Percentiles rank a stretch among this genome's conserved stretches.
Conservation (phyloP, 73 alveolate genomes). For the Symbiodinium natans region DNA sequence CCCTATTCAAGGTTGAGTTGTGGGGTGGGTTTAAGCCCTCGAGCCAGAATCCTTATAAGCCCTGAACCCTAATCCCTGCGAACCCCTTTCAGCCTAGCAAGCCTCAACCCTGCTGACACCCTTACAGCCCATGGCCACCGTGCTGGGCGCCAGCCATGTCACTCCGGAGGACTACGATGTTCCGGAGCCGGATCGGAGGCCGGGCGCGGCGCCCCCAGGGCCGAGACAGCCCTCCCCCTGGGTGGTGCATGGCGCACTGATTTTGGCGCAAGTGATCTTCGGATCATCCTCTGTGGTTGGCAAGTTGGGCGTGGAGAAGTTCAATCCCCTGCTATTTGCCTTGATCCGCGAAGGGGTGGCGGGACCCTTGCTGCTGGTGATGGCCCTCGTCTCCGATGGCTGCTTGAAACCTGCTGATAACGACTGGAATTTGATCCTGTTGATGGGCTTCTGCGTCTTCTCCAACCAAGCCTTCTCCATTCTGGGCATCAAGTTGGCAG, state of each 20-base stretch:
- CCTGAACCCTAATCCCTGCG: too few relatives aligned
- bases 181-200: too few relatives aligned
- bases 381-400: conserved; percentile 39
- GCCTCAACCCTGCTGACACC: too few relatives aligned
- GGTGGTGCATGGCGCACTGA: conserved; percentile 57
- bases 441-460: conserved; percentile 48
- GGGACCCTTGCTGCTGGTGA: conserved; percentile 20
- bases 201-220: too few relatives aligned
- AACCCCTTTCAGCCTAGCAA: too few relatives aligned
- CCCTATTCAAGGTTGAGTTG: too few relatives aligned
- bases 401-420: background rate
- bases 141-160: too few relatives aligned
- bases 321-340: conserved; percentile 62
- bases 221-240: conserved; percentile 54
- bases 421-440: conserved; percentile 24
- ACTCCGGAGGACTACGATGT: too few relatives aligned
- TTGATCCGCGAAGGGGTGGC: conserved; percentile 32
- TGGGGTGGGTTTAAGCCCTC: too few relatives aligned
- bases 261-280: conserved; percentile 54
- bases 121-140: too few relatives aligned
- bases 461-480: conserved; percentile 52
- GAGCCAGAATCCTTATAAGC: too few relatives aligned
- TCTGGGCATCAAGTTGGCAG: conserved; percentile 43
- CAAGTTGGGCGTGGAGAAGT: conserved; percentile 29
- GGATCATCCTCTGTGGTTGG: conserved; percentile 68